Evolutionary conservation across 1,284 basidiomycete genomes (phyloP).

Genomic region (Coniferiporia weirii): DNA sequence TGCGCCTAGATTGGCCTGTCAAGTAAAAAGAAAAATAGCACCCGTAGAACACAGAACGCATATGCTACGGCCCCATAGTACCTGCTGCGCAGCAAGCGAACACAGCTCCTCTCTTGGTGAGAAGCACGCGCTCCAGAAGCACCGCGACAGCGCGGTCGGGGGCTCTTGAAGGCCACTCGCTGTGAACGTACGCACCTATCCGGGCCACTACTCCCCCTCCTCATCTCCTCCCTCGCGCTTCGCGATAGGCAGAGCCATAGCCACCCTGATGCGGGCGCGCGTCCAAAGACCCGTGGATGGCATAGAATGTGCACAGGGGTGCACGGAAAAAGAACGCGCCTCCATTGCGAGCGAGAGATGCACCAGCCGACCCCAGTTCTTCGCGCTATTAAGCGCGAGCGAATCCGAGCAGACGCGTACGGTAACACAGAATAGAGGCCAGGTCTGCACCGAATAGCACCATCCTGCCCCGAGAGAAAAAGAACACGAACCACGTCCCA

Average conservation of each 20-base stretch:
- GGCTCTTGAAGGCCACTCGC: not conserved
- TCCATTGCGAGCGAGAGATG: not conserved
- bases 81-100: not conserved
- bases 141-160: conserved; percentile 2
- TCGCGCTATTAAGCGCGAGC: not conserved
- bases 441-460: not conserved
- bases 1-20: too few relatives aligned
- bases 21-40: not conserved
- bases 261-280: not conserved
- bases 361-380: too few relatives aligned
- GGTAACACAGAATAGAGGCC: not conserved
- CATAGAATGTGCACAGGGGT: not conserved
- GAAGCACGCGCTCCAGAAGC: not conserved
- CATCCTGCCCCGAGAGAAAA: not conserved
- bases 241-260: conserved; percentile 2
- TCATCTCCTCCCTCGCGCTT: conserved; percentile 1
- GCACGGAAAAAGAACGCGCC: not conserved
- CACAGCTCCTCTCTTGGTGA: not conserved
- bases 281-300: not conserved
- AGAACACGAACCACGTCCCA: not conserved
- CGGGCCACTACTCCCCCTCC: not conserved
- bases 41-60: not conserved
- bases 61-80: not conserved
- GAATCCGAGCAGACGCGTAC: not conserved
- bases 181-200: not conserved